A percentile compares a stretch with the other conserved stretches of the same genome.
These are phyloP conservation scores for Arabis hirsuta DNA, from an alignment of 345 rosid genomes.

Conservation along the genomic window DNA sequence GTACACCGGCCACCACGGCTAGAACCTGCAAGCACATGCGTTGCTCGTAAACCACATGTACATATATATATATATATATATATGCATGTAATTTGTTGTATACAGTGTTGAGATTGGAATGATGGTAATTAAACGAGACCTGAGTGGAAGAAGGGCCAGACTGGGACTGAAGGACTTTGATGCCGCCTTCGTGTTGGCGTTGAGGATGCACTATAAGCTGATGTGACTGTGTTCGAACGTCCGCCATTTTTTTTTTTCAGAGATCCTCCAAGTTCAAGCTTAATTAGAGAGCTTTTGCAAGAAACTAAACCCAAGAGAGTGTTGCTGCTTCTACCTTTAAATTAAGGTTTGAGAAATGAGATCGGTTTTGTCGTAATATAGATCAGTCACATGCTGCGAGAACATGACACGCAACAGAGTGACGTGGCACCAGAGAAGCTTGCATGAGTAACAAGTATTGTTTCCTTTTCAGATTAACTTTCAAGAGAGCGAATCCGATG, in stretches of 20 bases:
- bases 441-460: conserved; percentile 77
- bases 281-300: conserved; percentile 8
- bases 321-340: conserved; percentile 22
- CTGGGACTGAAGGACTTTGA: conserved; percentile 29
- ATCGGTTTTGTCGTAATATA: conserved; percentile 35
- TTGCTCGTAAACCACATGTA: background rate
- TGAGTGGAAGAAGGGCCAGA: conserved; percentile 61
- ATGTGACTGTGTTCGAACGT: conserved; percentile 55
- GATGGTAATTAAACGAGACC: conserved; percentile 24
- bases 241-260: conserved; percentile 45
- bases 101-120: background rate
- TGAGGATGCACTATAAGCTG: conserved; percentile 70
- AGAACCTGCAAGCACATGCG: conserved; percentile 50
- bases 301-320: conserved; percentile 8
- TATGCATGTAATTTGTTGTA: background rate
- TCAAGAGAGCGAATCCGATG: conserved; percentile 32
- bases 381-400: conserved; percentile 2
- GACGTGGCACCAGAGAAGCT: conserved; percentile 58
- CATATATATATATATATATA: background rate
- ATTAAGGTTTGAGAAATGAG: conserved; percentile 30
- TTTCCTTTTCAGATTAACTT: conserved; percentile 3
- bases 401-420: conserved; percentile 47
- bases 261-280: background rate
- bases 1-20: conserved; percentile 57
- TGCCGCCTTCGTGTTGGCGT: conserved; percentile 51